These are phyloP conservation scores for Bjerkandera adusta DNA, from an alignment of 1,284 basidiomycete species.

Conservation along the genomic window DNA sequence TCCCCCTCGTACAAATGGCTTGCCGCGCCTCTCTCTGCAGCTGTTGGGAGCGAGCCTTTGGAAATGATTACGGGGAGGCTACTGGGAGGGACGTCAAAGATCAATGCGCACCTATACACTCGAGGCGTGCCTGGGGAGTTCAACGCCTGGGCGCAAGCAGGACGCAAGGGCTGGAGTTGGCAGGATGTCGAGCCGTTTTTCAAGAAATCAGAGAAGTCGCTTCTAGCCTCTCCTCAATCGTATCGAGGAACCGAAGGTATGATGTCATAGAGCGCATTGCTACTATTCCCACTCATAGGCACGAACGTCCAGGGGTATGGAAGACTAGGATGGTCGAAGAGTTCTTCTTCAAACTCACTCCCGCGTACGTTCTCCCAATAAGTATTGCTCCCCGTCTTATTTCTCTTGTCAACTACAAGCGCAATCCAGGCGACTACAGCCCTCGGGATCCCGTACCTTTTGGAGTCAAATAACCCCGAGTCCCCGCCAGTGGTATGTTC, in stretches of 20 bases:
- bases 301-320: not conserved
- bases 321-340: not conserved
- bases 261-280: too few species aligned
- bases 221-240: not conserved
- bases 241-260: not conserved
- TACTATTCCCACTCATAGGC: too few species aligned
- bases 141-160: slow-evolving; percentile 30
- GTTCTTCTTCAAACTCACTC: not conserved
- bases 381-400: not conserved
- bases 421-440: slow-evolving; percentile 13
- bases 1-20: slow-evolving; percentile 11
- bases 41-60: slow-evolving; percentile 18
- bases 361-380: not conserved
- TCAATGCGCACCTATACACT: slow-evolving; percentile 38
- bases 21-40: slow-evolving; percentile 12
- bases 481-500: slow-evolving; percentile 18
- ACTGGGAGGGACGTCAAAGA: slow-evolving; percentile 37
- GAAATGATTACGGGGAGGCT: slow-evolving; percentile 34
- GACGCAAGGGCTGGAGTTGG: slow-evolving; percentile 32
- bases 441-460: slow-evolving; percentile 23
- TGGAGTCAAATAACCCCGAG: slow-evolving; percentile 22
- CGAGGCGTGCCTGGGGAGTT: slow-evolving; percentile 33
- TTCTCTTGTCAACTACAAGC: too few species aligned
- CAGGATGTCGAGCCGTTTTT: slow-evolving; percentile 33
- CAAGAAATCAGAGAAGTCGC: slow-evolving; percentile 26